A percentile compares a stretch with the other conserved stretches of the same genome.
Conservation (phyloP, 352 stramenopile species). For the Phytophthora capsici region DNA sequence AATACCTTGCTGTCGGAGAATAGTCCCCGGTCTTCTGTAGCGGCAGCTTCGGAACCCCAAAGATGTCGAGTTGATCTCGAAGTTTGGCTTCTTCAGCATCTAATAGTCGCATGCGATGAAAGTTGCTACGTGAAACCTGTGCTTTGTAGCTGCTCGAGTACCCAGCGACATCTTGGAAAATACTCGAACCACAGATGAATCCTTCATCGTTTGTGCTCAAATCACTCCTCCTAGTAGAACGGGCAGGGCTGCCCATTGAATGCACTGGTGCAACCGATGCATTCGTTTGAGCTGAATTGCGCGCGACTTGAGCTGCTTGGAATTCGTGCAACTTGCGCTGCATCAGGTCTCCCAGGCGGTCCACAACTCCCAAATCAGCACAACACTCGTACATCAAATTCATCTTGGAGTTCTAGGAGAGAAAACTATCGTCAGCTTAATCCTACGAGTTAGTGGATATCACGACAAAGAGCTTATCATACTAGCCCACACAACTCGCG, state of each 20-base stretch:
- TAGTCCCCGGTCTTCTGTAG: conserved; percentile 26
- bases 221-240: conserved; percentile 34
- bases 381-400: conserved; percentile 70
- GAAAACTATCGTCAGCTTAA: neutral
- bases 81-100: conserved; percentile 62
- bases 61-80: conserved; percentile 65
- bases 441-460: neutral
- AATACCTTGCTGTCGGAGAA: conserved; percentile 23
- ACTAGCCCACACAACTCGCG: conserved; percentile 61
- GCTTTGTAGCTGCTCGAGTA: conserved; percentile 74
- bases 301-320: conserved; percentile 48
- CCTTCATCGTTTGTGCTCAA: conserved; percentile 40
- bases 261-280: conserved; percentile 1
- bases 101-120: conserved; percentile 63
- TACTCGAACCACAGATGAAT: conserved; percentile 65
- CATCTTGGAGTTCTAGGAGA: conserved; percentile 59
- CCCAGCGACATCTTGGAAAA: conserved; percentile 61
- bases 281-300: conserved; percentile 21
- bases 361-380: conserved; percentile 54
- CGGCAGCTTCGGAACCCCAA: conserved; percentile 60
- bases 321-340: conserved; percentile 64
- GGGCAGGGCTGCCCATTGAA: conserved; percentile 28
- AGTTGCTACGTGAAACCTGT: conserved; percentile 51
- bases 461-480: conserved; percentile 27
- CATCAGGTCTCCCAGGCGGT: conserved; percentile 67